phyloP scores from a whole-genome alignment of 768 basidiomycete genomes.

The Mycena polygramma region DNA sequence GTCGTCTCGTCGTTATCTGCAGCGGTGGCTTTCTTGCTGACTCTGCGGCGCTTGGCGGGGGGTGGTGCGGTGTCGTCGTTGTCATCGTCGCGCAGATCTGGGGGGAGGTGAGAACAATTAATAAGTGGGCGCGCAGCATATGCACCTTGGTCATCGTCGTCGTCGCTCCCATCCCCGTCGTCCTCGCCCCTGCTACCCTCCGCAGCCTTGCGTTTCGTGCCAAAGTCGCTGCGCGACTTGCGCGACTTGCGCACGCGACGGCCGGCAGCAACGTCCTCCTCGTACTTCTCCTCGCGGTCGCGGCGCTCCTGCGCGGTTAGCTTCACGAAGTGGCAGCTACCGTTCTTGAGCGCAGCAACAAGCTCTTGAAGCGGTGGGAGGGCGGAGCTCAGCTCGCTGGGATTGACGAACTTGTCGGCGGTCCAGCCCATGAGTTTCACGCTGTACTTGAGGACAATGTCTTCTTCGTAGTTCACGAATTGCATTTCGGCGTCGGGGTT shows the following conservation, averaged over 20 bases:
- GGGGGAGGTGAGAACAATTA: too few relatives aligned
- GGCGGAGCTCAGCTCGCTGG: neutral
- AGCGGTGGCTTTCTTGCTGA: too few relatives aligned
- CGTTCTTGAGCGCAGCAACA: too few relatives aligned
- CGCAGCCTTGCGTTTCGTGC: neutral
- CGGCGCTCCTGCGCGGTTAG: neutral
- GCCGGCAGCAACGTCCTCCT: neutral
- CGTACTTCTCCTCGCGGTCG: neutral
- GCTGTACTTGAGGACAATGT: neutral
- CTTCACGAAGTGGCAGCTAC: neutral
- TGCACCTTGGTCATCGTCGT: too few relatives aligned
- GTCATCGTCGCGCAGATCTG: too few relatives aligned
- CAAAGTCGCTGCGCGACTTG: neutral
- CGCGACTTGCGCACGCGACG: neutral
- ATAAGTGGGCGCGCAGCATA: too few relatives aligned
- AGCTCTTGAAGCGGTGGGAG: neutral
- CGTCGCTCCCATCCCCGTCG: too few relatives aligned
- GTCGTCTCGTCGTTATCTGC: too few relatives aligned
- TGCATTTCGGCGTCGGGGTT: neutral
- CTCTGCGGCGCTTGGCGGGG: too few relatives aligned
- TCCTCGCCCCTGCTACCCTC: too few relatives aligned
- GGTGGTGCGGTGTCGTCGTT: too few relatives aligned
- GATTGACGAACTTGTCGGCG: neutral
- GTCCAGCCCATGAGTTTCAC: neutral
- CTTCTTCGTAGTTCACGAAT: neutral